A percentile compares a stretch with the other conserved stretches of the same genome.
phyloP scores from a whole-genome alignment of 495 filamentous ascomycete species.

The Penicillium ucsense region DNA sequence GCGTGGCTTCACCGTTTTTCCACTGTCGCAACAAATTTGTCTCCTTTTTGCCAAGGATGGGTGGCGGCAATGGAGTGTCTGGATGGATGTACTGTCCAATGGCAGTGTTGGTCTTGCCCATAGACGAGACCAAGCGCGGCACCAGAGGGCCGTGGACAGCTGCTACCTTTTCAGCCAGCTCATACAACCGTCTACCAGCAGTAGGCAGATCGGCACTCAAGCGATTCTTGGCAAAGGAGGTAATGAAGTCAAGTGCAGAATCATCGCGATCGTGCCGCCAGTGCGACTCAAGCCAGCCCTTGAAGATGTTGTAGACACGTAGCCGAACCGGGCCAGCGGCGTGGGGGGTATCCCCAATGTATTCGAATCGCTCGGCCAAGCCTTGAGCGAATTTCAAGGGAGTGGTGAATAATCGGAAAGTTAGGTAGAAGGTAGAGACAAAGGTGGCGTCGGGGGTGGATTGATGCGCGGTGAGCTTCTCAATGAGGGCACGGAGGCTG shows the following conservation, averaged over 20 bases:
- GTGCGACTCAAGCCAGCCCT: constrained; percentile 93
- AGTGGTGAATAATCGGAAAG: constrained; percentile 89
- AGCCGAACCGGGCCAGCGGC: constrained; percentile 73
- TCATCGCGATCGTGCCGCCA: constrained; percentile 78
- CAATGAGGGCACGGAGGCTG: constrained; percentile 81
- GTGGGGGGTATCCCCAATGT: constrained; percentile 66
- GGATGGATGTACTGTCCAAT: constrained; percentile 56
- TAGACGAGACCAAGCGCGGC: constrained; percentile 78
- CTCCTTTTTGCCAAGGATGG: constrained; percentile 68
- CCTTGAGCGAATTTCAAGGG: constrained; percentile 70
- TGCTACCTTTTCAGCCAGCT: constrained; percentile 75
- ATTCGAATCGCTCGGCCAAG: constrained; percentile 84
- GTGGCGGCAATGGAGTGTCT: constrained; percentile 60
- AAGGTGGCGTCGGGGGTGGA: constrained; percentile 89
- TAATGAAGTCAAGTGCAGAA: constrained; percentile 63
- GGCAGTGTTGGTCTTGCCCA: constrained; percentile 76
- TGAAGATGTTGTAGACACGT: constrained; percentile 92
- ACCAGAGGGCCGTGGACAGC: constrained; percentile 64
- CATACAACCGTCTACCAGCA: constrained; percentile 68
- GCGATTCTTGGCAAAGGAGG: constrained; percentile 65
- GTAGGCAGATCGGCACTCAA: constrained; percentile 58
- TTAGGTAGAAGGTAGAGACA: constrained; percentile 91
- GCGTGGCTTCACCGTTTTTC: constrained; percentile 57
- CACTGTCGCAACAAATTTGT: constrained; percentile 59
- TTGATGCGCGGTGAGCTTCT: constrained; percentile 87